Evolutionary conservation across 2,329 filamentous ascomycete species (phyloP).

Genomic region (Talaromyces sp.): DNA sequence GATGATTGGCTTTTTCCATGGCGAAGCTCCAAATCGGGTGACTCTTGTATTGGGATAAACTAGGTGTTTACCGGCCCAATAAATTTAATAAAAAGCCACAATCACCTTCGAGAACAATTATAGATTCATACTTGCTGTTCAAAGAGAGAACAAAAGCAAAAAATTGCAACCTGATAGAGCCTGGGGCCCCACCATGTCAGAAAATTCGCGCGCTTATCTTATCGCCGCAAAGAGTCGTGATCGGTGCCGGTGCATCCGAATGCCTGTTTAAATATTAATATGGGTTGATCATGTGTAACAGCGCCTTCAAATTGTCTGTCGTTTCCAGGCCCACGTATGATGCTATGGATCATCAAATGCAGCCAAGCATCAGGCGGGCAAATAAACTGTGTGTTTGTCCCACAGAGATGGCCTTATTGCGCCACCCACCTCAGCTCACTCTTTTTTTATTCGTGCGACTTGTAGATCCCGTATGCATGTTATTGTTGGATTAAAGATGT

Average conservation of each 20-base stretch:
- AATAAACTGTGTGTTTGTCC: neutral
- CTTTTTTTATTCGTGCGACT: neutral
- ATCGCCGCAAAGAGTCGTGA: neutral
- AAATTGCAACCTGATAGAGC: neutral
- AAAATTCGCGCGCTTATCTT: neutral
- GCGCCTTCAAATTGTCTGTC: neutral
- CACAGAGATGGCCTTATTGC: neutral
- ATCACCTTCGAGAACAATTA: neutral
- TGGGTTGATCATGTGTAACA: neutral
- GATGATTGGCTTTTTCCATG: neutral
- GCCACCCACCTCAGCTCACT: neutral
- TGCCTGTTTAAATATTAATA: neutral
- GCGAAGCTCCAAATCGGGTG: neutral
- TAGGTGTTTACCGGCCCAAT: neutral
- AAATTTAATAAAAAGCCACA: neutral
- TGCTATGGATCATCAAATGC: neutral
- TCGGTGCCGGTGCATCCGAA: neutral
- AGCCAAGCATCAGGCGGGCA: neutral
- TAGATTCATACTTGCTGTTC: neutral
- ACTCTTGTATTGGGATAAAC: neutral
- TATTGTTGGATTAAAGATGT: neutral
- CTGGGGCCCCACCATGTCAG: neutral
- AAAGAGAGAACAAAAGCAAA: neutral
- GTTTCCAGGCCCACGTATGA: too few relatives aligned
- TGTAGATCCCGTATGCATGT: neutral